Percentiles rank a stretch among this genome's conserved stretches.
Evolutionary conservation across 2,329 filamentous ascomycete genomes (phyloP).

Genomic region (Epichloe typhina): DNA sequence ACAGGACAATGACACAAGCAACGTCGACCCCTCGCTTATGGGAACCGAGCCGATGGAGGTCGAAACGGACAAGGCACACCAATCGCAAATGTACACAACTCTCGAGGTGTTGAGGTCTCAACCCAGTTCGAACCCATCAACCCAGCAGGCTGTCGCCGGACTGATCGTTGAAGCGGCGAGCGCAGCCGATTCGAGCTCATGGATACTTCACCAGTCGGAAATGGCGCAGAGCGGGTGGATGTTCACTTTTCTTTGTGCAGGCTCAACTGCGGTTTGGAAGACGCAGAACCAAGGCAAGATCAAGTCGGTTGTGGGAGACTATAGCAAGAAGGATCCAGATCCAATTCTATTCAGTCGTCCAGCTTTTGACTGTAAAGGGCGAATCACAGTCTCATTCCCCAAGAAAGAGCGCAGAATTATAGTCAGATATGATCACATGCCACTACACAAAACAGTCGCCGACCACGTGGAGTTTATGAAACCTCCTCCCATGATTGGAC

Average conservation of each 20-base stretch:
- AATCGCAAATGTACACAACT: slow-evolving; percentile 27
- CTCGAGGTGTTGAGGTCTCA: slow-evolving; percentile 36
- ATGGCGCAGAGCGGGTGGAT: slow-evolving; percentile 36
- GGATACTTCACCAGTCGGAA: slow-evolving; percentile 32
- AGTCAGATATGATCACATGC: slow-evolving; percentile 43
- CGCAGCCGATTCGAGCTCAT: slow-evolving; percentile 33
- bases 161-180: slow-evolving; percentile 32
- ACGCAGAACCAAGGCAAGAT: slow-evolving; percentile 29
- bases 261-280: slow-evolving; percentile 38
- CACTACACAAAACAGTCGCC: slow-evolving; percentile 41
- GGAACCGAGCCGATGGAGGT: slow-evolving; percentile 12
- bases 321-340: slow-evolving; percentile 34
- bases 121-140: slow-evolving; percentile 30
- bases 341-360: slow-evolving; percentile 33
- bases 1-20: slow-evolving; percentile 15
- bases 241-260: slow-evolving; percentile 39
- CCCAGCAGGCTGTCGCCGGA: slow-evolving; percentile 36
- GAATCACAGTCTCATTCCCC: slow-evolving; percentile 35
- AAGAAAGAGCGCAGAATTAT: slow-evolving; percentile 32
- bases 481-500: slow-evolving; percentile 26
- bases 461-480: slow-evolving; percentile 34
- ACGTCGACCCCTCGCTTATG: slow-evolving; percentile 22
- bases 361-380: slow-evolving; percentile 45
- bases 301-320: slow-evolving; percentile 33
- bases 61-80: slow-evolving; percentile 8